Evolutionary conservation across 345 rosid genomes (phyloP), one percentile per base, ranked within the genome.

Genomic region (Syzygium aqueum): DNA sequence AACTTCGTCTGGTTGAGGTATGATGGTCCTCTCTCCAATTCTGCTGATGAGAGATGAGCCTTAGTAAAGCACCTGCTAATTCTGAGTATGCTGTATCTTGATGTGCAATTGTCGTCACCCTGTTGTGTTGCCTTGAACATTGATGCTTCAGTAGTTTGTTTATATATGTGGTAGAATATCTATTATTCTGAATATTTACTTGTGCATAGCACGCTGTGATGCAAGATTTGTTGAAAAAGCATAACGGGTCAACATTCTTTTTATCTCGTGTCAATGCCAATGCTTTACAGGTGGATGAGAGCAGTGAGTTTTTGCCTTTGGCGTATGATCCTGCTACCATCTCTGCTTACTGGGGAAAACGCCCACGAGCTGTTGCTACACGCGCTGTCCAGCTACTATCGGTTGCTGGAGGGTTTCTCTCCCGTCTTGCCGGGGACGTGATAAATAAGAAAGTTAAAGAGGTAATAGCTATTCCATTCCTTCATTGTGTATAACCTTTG

Each of bases 341-440:
- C 84, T 90, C 98, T 86, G 95, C 93, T 27, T 96, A 95, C 49
- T 97, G 99, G 99, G 99, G 98, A n/a, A 97, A 95, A 89, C 94
- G 98, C 7, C 98, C 98, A 5, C 96, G 95, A 63, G 98, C 98
- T 21, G 98, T 97, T 90, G 98, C 95, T 43, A 95, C 97, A 40
- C 92, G 98, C n/a, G 85, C 90, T 91, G 88, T 96, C 61, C 99
- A 97, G 88, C 90, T 97, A 54, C 91, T 95, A 13, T 95, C 99
- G 46, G 99, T 97, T 54, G 98, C 98, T 1, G 99, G 99, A 51
- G 98, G 98, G 73, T 97, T 97, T 90, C 98, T 97, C 86, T 97
- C 99, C 8, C 96, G 94, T 33, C 30, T 96, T 40, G 94, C 93
- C 37, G 86, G 84, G 90, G 99, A 97, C 89, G 85, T 97, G 46